phyloP scores from a whole-genome alignment of 371 early-diverging fungal genomes.

The Rhizopus arrhizus region DNA sequence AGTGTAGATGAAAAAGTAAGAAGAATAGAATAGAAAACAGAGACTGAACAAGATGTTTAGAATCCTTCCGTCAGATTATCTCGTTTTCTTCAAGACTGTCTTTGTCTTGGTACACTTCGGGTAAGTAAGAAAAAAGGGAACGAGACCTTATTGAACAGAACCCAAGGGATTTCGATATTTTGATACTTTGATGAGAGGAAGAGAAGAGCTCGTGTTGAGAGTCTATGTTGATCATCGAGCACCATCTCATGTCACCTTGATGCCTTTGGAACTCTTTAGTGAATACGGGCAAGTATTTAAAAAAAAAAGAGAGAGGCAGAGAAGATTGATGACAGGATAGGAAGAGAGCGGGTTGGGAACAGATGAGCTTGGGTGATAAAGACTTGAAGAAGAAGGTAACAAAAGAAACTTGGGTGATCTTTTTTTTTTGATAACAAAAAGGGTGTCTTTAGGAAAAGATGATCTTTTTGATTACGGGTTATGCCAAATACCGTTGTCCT shows the following conservation, averaged over 20 bases:
- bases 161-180: constrained; percentile 72
- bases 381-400: constrained; percentile 3
- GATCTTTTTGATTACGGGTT: constrained; percentile 76
- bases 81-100: constrained; percentile 64
- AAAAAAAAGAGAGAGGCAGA: no score
- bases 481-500: constrained; percentile 77
- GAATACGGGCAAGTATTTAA: no score
- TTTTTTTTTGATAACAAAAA: constrained; percentile 33
- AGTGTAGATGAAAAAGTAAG: neutral
- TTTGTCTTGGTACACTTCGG: constrained; percentile 29
- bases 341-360: constrained; percentile 43
- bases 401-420: constrained; percentile 1
- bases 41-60: constrained; percentile 8
- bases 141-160: no score
- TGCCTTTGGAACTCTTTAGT: neutral
- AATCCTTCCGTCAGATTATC: constrained; percentile 35
- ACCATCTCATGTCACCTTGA: constrained; percentile 15
- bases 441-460: neutral
- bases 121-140: constrained; percentile 1
- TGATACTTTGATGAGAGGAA: constrained; percentile 71
- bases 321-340: no score
- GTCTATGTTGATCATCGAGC: constrained; percentile 45
- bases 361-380: constrained; percentile 14
- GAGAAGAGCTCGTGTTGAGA: constrained; percentile 73
- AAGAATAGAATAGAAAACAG: no score